Conservation (phyloP, 2,329 filamentous ascomycete species). For the Ramularia collo-cygni region DNA sequence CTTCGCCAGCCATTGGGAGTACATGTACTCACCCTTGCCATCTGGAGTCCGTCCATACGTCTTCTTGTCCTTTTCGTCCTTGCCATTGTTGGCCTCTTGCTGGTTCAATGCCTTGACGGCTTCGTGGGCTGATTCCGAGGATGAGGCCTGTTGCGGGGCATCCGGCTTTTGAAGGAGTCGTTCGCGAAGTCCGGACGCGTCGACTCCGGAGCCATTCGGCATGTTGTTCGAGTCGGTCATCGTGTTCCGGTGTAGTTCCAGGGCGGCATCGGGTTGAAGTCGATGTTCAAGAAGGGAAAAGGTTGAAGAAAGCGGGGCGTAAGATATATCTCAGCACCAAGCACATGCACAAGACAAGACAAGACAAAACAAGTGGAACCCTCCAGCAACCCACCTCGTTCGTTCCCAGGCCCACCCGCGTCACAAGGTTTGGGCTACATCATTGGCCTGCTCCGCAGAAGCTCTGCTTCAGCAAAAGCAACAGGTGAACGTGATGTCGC, state of each 20-base stretch:
- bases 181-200: slow-evolving; percentile 40
- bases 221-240: slow-evolving; percentile 14
- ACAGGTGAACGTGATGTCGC: too few species aligned
- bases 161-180: slow-evolving; percentile 34
- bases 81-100: slow-evolving; percentile 40
- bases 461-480: too few species aligned
- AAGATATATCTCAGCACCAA: neutral
- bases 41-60: slow-evolving; percentile 88
- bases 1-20: slow-evolving; percentile 7
- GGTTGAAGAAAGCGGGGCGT: slow-evolving; percentile 4
- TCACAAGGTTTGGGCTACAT: too few species aligned
- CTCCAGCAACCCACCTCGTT: too few species aligned
- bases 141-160: slow-evolving; percentile 24
- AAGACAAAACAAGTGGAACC: slow-evolving; percentile 3
- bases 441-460: too few species aligned
- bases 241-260: slow-evolving; percentile 4
- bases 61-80: slow-evolving; percentile 56
- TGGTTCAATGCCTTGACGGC: slow-evolving; percentile 46
- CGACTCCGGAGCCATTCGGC: slow-evolving; percentile 15
- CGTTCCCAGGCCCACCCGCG: neutral
- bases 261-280: slow-evolving; percentile 12
- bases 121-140: slow-evolving; percentile 36
- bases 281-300: slow-evolving; percentile 6
- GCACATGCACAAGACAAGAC: neutral
- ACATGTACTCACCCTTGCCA: slow-evolving; percentile 74